Conservation (phyloP, 169 alveolate genomes). For the Cryptosporidium viatorum region DNA sequence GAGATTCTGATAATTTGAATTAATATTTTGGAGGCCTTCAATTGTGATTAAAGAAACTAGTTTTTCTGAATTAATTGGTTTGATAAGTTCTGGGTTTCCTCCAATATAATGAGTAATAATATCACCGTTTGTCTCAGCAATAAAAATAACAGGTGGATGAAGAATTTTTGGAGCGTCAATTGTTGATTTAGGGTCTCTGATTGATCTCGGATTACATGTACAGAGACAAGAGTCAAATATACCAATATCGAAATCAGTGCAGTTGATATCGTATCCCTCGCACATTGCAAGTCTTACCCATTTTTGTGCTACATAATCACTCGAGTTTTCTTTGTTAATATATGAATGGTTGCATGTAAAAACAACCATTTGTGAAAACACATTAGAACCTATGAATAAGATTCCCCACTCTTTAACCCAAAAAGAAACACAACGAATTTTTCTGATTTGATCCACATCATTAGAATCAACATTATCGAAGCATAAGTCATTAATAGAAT, state of each 20-base stretch:
- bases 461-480: conserved; percentile 27
- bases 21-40: neutral
- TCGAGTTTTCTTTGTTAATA: neutral
- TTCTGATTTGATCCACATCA: neutral
- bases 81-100: conserved; percentile 6
- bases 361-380: conserved; percentile 52
- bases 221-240: conserved; percentile 36
- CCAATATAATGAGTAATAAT: conserved; percentile 49
- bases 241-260: conserved; percentile 63
- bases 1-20: neutral
- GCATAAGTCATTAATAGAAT: conserved; percentile 60
- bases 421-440: conserved; percentile 30
- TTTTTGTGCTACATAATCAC: neutral
- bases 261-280: conserved; percentile 63
- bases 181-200: conserved; percentile 51
- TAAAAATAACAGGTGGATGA: conserved; percentile 43
- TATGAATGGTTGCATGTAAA: conserved; percentile 20
- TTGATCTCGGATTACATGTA: neutral
- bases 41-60: neutral
- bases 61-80: neutral
- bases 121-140: conserved; percentile 42
- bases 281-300: conserved; percentile 71
- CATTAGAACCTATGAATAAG: conserved; percentile 38
- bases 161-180: conserved; percentile 15
- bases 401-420: conserved; percentile 71